Evolutionary conservation across 345 rosid genomes (phyloP), one percentile per base, ranked within the genome.

Genomic region (Acer negundo): DNA sequence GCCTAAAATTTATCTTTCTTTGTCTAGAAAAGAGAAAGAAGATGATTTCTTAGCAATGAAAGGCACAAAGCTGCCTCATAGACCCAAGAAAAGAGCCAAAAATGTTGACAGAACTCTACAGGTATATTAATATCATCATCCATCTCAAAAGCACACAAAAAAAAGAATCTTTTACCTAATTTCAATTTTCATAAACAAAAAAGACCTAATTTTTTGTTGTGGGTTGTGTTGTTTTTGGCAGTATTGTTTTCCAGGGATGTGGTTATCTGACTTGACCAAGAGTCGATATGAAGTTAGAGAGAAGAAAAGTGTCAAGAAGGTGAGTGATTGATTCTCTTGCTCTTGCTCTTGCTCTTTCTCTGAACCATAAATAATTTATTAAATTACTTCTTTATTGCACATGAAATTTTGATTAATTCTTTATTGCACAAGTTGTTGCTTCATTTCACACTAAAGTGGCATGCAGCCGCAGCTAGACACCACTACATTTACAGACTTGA

Each of bases 171-270:
- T 20, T 17, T 3, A 72, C 44, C 59, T 51, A 51, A 26, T 70
- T 16, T 69, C 12, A 4, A 24, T 26, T 8, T 28, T 35, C 17
- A 17, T 31, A 6, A 72, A 10, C 38, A 69, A 70, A 69, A 70
- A 53, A 20, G 31, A 17, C n/a, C 9, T 2, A 58, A 10, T 72
- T 58, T 3, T 3, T 10, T 15, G 26, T 72, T 22, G 28, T 46
- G 62, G 42, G 4, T 51, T 71, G 42, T 15, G 66, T 62, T 63
- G 56, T 70, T 11, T 71, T 75, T 69, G 82, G 86, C 88, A 90
- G 94, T 89, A 80, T 82, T 87, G 94, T 82, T 90, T 83, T 76
- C 94, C 94, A 72, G 94, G 94, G 85, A 85, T 90, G 92, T 90
- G 90, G 90, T 79, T 90, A 9, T 76, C 94, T 42, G 91, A 89